Evolutionary conservation across 371 early-diverging fungal genomes (phyloP).

Genomic region (Mortierella sp.): DNA sequence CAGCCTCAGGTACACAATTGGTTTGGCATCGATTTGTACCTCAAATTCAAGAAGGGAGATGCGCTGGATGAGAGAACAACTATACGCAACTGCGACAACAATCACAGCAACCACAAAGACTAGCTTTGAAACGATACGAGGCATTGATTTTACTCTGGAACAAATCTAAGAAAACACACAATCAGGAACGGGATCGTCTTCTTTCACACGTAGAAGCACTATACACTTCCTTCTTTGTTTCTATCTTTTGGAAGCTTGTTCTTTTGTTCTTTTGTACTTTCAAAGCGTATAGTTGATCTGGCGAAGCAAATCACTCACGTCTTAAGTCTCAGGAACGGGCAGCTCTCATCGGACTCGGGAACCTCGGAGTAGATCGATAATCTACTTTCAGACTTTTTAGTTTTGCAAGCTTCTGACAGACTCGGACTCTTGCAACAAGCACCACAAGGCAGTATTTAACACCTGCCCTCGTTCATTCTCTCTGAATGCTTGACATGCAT

Average conservation of each 20-base stretch:
- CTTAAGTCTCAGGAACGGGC: neutral
- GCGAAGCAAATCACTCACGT: neutral
- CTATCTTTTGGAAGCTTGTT: neutral
- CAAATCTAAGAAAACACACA: neutral
- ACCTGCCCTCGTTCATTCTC: neutral
- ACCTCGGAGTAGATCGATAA: neutral
- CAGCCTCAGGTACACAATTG: constrained; percentile 30
- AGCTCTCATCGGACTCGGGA: neutral
- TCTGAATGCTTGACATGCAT: neutral
- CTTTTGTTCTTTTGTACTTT: neutral
- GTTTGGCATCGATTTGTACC: neutral
- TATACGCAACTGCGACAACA: neutral
- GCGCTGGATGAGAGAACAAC: neutral
- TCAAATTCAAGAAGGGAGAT: neutral
- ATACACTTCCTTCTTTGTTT: neutral
- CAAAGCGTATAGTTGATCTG: neutral
- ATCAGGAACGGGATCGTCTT: neutral
- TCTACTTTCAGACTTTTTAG: neutral
- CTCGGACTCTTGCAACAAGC: neutral
- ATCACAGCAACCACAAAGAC: neutral
- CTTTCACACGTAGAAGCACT: neutral
- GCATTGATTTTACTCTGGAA: neutral
- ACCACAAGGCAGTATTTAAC: neutral
- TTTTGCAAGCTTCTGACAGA: too few species aligned
- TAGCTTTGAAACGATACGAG: neutral